Base-by-base conservation (phyloP, 1,284 basidiomycete species). In the Thelephora terrestris region DNA sequence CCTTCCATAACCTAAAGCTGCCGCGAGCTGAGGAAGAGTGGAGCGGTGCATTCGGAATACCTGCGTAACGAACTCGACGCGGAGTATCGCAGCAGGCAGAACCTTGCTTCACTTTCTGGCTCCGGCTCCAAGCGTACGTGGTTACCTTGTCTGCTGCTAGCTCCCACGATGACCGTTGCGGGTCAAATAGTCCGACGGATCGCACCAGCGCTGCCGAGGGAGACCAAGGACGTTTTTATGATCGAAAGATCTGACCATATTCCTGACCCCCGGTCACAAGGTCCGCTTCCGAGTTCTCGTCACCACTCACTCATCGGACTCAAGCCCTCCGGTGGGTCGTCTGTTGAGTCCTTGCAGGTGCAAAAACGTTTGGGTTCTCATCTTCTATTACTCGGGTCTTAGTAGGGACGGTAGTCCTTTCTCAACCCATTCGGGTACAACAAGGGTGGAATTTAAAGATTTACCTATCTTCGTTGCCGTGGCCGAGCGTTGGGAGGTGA, bases 21-120 rank as follows among this genome's bases (percentile, higher is more conserved):
- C 61, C 77, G 86, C 43, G 78, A 88, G 53, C 72, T 85, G 27
- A 77, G 88, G 40, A 81, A 85, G 60, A 79, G 77, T 29, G 81
- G 81, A 61, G 76, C 73, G 53, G 69, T 86, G 23, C 85, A 88
- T 58, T 83, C 84, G 10, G 85, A 84, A 55, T 88, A 85, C 60
- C 76, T 73, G 45, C 87, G 85, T 53, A 63, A 69, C 16, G 62
- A 60, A n/a, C 59, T 62, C 23, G 65, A 75, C 58, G 45, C 62
- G 48, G 55, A 63, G 59, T 47, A 43, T 55, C 43, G 60, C 57
- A 29, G 64, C 58, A 24, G 62, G 66, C 39, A 64, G 67, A 36
- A 62, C 65, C 7, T 29, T 59, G 32, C 39, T 16, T 42, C 39
- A 5, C 10, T 5, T 7, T 23, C n/a, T 6, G 67, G 70, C 45